Base-by-base conservation (phyloP, 169 alveolate genomes). In the Eimeria zaria region DNA sequence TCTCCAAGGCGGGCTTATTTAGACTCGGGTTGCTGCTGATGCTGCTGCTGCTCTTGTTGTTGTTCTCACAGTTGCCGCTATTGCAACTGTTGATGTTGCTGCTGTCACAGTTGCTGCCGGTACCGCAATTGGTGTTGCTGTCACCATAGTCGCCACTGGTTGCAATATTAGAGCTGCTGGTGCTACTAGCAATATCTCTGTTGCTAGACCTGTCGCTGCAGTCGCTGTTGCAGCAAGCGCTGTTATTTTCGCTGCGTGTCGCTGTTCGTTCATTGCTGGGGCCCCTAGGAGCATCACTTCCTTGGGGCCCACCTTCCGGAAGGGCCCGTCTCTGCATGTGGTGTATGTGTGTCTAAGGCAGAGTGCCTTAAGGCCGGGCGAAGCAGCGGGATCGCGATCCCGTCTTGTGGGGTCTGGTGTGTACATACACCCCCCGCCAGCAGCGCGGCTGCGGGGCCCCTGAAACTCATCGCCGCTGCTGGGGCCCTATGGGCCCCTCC, bases 401-500 rank as follows among this genome's bases (percentile, higher is more conserved):
- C 84, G 55, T 73, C 30, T 9, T 39, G 53, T n/a, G 53, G 84
- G 53, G 48, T 36, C 11, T 73, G 84, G 84, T 36, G 84, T 73
- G 84, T 73, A 36, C n/a, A 30, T 36, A 73, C 84, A 73, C 48
- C 84, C 84, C 48, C 84, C 84, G 84, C 84, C 55, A 36, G 27
- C 84, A 73, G 84, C 53, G 53, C 84, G 84, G 84, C 53, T 36
- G 84, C 27, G 8, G 84, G 14, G 84, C 55, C 55, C 53, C 53
- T 16, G 53, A 73, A 36, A 73, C 58, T 44, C 84, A 73, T 73
- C 53, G 55, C 84, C 53, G 48, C 33, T 44, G 48, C 53, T 20
- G 22, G 84, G 53, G 84, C 48, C 84, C 46, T 55, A 7, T 8
- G 24, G 80, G 36, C 55, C 55, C 84, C 84, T 36, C 84, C 48